phyloP scores from a whole-genome alignment of 805 yeast genomes.

The Ogataea dorogensis region DNA sequence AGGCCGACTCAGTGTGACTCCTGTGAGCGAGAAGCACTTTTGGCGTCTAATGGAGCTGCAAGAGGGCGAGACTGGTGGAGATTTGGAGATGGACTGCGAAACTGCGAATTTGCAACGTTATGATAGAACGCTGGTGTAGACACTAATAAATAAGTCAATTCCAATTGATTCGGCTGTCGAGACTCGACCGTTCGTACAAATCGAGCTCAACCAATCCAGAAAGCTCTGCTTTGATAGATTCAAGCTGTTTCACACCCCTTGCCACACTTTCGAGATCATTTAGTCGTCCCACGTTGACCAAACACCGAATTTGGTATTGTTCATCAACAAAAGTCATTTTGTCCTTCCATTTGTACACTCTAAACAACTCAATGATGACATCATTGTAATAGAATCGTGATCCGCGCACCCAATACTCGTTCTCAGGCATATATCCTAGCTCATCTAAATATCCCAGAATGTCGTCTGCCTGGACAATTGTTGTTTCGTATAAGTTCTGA shows the following conservation, averaged over 20 bases:
- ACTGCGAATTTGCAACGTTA: constrained; percentile 12
- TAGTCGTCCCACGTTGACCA: constrained; percentile 64
- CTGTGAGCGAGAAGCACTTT: constrained; percentile 46
- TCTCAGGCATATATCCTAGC: constrained; percentile 68
- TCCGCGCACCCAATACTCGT: constrained; percentile 62
- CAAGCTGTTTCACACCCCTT: constrained; percentile 61
- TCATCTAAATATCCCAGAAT: constrained; percentile 48
- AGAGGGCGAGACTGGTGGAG: constrained; percentile 15
- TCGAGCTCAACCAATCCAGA: constrained; percentile 64
- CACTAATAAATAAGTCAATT: constrained; percentile 3
- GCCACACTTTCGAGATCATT: constrained; percentile 75
- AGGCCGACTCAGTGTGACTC: constrained; percentile 51
- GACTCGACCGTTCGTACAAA: constrained; percentile 73
- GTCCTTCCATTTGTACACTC: constrained; percentile 40
- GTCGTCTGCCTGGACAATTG: constrained; percentile 49
- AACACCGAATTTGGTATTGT: constrained; percentile 59
- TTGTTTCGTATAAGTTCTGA: constrained; percentile 67
- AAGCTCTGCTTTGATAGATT: constrained; percentile 61
- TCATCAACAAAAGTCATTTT: constrained; percentile 38
- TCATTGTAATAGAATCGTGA: constrained; percentile 59
- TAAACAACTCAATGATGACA: constrained; percentile 57
- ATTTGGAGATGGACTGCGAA: constrained; percentile 24
- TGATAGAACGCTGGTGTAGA: constrained; percentile 17
- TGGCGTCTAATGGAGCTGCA: constrained; percentile 39
- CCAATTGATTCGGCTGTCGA: constrained; percentile 72